These are phyloP conservation scores for Wickerhamomyces ciferrii DNA, from an alignment of 805 yeast genomes.

Conservation along the genomic window DNA sequence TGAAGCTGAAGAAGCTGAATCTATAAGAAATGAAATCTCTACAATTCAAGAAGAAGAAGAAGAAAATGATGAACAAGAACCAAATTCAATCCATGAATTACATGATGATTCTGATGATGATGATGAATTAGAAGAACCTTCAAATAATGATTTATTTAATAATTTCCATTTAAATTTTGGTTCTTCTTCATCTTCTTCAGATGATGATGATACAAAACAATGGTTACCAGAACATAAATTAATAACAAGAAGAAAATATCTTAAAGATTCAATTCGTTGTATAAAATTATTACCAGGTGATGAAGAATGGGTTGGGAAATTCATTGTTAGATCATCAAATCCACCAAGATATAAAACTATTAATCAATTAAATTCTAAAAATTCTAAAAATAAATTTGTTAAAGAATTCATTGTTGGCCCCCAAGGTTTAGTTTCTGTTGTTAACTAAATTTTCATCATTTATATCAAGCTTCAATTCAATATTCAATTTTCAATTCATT, in stretches of 20 bases:
- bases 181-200: slow-evolving; percentile 2
- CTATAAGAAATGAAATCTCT: not conserved
- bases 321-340: slow-evolving; percentile 33
- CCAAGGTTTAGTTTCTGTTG: slow-evolving; percentile 8
- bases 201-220: slow-evolving; percentile 20
- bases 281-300: slow-evolving; percentile 47
- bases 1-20: slow-evolving; percentile 7
- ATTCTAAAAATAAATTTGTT: slow-evolving; percentile 3
- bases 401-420: slow-evolving; percentile 14
- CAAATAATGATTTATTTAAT: not conserved
- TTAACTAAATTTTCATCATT: too few relatives aligned
- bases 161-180: not conserved
- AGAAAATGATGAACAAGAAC: slow-evolving; percentile 19
- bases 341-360: slow-evolving; percentile 3
- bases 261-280: slow-evolving; percentile 51
- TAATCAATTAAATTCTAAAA: not conserved
- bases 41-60: slow-evolving; percentile 22
- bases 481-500: not conserved
- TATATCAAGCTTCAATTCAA: not conserved
- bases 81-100: slow-evolving; percentile 10
- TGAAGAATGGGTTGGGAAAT: slow-evolving; percentile 49
- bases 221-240: slow-evolving; percentile 44
- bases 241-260: slow-evolving; percentile 32
- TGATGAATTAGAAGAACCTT: not conserved
- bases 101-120: slow-evolving; percentile 14